Percentiles rank a stretch among this genome's conserved stretches.
These are phyloP conservation scores for Neofusicoccum cordaticola DNA, from an alignment of 2,329 filamentous ascomycete species.

Conservation along the genomic window DNA sequence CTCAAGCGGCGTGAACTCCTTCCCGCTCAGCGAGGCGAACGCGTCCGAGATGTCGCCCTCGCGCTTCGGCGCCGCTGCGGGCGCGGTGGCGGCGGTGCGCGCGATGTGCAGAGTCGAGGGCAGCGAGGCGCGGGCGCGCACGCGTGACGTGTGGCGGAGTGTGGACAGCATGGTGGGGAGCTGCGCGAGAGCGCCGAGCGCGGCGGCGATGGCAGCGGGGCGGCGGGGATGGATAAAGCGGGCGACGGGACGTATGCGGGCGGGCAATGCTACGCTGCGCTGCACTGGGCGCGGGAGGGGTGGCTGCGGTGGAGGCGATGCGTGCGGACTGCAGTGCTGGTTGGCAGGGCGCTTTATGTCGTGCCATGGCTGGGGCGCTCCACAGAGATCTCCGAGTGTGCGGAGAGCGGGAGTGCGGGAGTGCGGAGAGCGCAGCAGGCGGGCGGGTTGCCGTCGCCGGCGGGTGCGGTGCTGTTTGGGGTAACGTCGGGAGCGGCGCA, in stretches of 20 bases:
- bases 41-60: conserved; percentile 52
- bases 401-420: background rate
- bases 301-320: background rate
- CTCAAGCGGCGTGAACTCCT: conserved; percentile 44
- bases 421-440: background rate
- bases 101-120: conserved; percentile 19
- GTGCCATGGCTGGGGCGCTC: background rate
- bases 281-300: background rate
- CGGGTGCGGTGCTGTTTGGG: conserved; percentile 4
- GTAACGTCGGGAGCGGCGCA: background rate
- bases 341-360: background rate
- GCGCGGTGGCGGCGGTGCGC: conserved; percentile 21
- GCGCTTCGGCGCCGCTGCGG: conserved; percentile 37
- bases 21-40: conserved; percentile 49
- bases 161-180: conserved; percentile 28
- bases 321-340: background rate
- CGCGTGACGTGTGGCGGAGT: conserved; percentile 26
- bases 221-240: background rate
- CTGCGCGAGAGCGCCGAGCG: background rate
- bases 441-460: background rate
- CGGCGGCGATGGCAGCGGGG: background rate
- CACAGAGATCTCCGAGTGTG: background rate
- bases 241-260: background rate
- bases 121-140: background rate
- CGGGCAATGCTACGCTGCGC: background rate